phyloP scores from a whole-genome alignment of 179 eudicot species.

The Sideroxylon spinosum region DNA sequence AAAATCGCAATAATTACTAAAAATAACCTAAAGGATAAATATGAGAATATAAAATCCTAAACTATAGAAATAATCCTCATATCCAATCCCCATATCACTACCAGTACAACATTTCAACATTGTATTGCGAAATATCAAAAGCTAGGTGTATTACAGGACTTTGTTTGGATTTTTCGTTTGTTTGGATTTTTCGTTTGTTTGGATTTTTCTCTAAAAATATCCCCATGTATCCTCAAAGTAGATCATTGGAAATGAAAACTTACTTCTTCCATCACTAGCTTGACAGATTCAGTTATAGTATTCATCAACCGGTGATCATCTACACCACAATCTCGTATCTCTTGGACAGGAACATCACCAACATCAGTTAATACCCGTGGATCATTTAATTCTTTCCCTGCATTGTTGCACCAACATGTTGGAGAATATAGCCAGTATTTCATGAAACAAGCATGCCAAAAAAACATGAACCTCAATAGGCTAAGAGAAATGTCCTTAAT shows the following conservation, averaged over 20 bases:
- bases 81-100: neutral
- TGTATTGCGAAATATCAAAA: neutral
- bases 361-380: constrained; percentile 90
- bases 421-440: neutral
- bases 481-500: too few relatives aligned
- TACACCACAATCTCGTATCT: constrained; percentile 90
- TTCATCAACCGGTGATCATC: constrained; percentile 91
- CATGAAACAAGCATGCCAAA: neutral
- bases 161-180: too few relatives aligned
- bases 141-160: neutral
- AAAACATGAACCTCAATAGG: neutral
- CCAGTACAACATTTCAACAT: neutral
- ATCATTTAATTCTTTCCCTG: constrained; percentile 83
- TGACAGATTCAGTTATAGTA: constrained; percentile 77
- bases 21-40: too few relatives aligned
- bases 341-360: constrained; percentile 96
- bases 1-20: too few relatives aligned
- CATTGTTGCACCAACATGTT: constrained; percentile 25
- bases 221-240: neutral
- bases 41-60: too few relatives aligned
- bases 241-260: constrained; percentile 16
- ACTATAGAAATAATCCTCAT: too few relatives aligned
- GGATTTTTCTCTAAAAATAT: neutral
- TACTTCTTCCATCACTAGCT: constrained; percentile 95
- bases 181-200: too few relatives aligned